Conservation (phyloP, 2,329 filamentous ascomycete species). For the Cladosporium sphaerospermum region DNA sequence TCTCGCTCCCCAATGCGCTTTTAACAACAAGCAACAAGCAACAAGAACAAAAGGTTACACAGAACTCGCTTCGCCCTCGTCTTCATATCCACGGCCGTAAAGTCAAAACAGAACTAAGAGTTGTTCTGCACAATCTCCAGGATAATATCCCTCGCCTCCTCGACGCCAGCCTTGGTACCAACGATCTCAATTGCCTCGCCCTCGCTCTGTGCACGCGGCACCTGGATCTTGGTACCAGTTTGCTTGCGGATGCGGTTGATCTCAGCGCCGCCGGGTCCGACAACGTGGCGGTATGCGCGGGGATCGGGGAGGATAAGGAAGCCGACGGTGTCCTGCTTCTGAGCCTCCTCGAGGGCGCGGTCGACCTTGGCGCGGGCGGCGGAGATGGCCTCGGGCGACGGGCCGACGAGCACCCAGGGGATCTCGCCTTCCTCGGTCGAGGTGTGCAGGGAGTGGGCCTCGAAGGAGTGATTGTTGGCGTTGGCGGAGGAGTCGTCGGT, state of each 20-base stretch:
- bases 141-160: constrained; percentile 83
- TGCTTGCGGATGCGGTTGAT: constrained; percentile 90
- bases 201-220: constrained; percentile 70
- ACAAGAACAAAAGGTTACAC: not conserved
- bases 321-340: constrained; percentile 66
- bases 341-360: constrained; percentile 64
- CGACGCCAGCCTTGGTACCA: constrained; percentile 71
- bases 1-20: not conserved
- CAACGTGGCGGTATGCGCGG: constrained; percentile 79
- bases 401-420: constrained; percentile 83
- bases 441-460: constrained; percentile 70
- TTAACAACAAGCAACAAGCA: not conserved
- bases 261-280: constrained; percentile 81
- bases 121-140: constrained; percentile 62
- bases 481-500: constrained; percentile 64
- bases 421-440: constrained; percentile 56
- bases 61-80: not conserved
- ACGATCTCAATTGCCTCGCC: constrained; percentile 86
- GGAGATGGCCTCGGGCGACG: constrained; percentile 63
- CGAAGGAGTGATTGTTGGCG: constrained; percentile 73
- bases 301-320: constrained; percentile 89
- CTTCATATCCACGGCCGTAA: not conserved
- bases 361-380: constrained; percentile 73
- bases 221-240: constrained; percentile 89
- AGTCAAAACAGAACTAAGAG: constrained; percentile 16